Evolutionary conservation across 208 protist species (phyloP).

Genomic region (Leishmania arabica): DNA sequence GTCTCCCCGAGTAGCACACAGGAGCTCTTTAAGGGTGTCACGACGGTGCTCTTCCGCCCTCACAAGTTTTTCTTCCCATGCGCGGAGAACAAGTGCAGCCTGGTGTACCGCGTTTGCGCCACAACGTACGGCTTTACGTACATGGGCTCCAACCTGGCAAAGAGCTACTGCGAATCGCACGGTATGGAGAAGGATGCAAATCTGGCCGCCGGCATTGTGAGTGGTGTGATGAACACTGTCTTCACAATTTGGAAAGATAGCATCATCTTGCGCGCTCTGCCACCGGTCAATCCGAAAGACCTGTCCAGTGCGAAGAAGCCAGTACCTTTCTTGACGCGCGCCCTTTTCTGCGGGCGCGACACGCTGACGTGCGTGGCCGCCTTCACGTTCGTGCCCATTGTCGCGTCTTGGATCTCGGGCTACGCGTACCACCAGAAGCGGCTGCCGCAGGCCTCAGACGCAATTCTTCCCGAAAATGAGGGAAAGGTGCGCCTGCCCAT

Average conservation of each 20-base stretch:
- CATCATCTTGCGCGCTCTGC: slow-evolving; percentile 71
- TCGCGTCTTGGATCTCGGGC: slow-evolving; percentile 63
- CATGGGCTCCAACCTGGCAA: slow-evolving; percentile 74
- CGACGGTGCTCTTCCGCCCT: slow-evolving; percentile 66
- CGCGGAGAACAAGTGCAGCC: slow-evolving; percentile 80
- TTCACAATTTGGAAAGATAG: slow-evolving; percentile 87
- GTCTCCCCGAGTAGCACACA: slow-evolving; percentile 73
- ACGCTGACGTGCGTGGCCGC: slow-evolving; percentile 77
- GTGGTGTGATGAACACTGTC: slow-evolving; percentile 76
- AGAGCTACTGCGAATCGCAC: slow-evolving; percentile 83
- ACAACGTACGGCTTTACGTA: slow-evolving; percentile 79
- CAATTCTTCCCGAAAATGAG: slow-evolving; percentile 50
- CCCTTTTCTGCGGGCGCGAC: slow-evolving; percentile 79
- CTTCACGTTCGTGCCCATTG: slow-evolving; percentile 82
- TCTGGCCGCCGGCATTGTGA: slow-evolving; percentile 62
- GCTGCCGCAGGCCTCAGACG: slow-evolving; percentile 33
- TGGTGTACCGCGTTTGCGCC: slow-evolving; percentile 71
- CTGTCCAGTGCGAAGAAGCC: slow-evolving; percentile 52
- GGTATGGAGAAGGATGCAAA: slow-evolving; percentile 57
- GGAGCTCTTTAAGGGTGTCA: slow-evolving; percentile 63
- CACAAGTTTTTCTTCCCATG: slow-evolving; percentile 88
- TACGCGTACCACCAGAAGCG: slow-evolving; percentile 66
- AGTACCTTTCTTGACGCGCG: slow-evolving; percentile 78
- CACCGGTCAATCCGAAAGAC: slow-evolving; percentile 46
- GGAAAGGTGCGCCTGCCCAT: slow-evolving; percentile 63